Base-by-base conservation (phyloP, 352 stramenopile species). In the Pythium aphanidermatum region DNA sequence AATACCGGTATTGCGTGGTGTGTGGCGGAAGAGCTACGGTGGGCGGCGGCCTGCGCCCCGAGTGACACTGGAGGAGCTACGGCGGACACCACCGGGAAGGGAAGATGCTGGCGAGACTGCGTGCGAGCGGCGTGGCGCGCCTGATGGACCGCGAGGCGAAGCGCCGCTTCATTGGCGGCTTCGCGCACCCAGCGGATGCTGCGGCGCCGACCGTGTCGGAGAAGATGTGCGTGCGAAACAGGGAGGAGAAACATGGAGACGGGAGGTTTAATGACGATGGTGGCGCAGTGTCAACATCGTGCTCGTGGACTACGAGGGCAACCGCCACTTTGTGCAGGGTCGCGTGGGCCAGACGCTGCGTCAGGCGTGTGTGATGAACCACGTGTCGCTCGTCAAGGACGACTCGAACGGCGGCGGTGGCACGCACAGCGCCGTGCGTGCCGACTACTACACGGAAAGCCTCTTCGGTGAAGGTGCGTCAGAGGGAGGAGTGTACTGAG, bases 271-370 rank as follows among this genome's bases (percentile, higher is more conserved):
- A 9, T 35, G 24, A 43, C 17, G 34, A 41, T 24, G 43, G 13
- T 37, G 34, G 41, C 14, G 10, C 29, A 92, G 80, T 13, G 81
- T 92, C 32, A 91, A 86, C 51, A 79, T 95, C 23, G 70, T 80
- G 51, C 75, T 95, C 5, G 68, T 95, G 42, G 81, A 95, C 72
- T 95, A 74, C 46, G 79, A 92, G 45, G 83, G 83, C 62, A 86
- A 92, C 62, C 83, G 83, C 58, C 83, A 95, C 67, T 66, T 86
- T 38, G 58, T 93, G 24, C 66, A 87, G 60, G 83, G 83, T 31
- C 83, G 81, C 41, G 65, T 77, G 46, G 83, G 83, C 25, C 81
- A 93, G 65, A 90, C 81, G 42, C 67, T 95, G 53, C 76, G 72
- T 41, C 52, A 95, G 51, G 83, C 79, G 47, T 95, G 81, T 47